A percentile compares a stretch with the other conserved stretches of the same genome.
These are phyloP conservation scores for Trichocladium antarcticum DNA, from an alignment of 495 filamentous ascomycete genomes.

Conservation along the genomic window DNA sequence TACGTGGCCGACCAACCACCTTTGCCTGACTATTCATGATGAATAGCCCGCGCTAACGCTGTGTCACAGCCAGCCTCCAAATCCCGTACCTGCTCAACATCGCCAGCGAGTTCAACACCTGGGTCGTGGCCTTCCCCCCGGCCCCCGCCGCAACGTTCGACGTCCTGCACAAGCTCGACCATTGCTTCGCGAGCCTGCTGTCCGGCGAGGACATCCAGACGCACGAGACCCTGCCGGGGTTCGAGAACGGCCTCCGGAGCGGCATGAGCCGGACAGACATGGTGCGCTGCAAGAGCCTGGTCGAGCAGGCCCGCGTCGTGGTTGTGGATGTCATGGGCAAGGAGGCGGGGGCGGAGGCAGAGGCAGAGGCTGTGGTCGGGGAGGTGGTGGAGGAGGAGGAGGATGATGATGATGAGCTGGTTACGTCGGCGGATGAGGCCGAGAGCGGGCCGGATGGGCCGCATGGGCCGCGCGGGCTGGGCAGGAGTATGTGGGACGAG, in stretches of 20 bases:
- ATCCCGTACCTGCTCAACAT: constrained; percentile 70
- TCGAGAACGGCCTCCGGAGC: constrained; percentile 41
- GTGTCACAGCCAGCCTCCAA: constrained; percentile 57
- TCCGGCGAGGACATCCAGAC: constrained; percentile 55
- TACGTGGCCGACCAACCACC: constrained; percentile 40
- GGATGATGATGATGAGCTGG: constrained; percentile 10
- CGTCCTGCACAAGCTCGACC: constrained; percentile 64
- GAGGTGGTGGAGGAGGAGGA: constrained; percentile 24
- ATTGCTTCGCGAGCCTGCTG: constrained; percentile 61
- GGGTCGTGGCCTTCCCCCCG: constrained; percentile 58
- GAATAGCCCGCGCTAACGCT: background rate
- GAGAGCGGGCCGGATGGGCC: constrained; percentile 10
- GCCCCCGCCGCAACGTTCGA: constrained; percentile 51
- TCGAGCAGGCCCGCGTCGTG: constrained; percentile 55
- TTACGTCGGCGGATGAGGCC: constrained; percentile 8
- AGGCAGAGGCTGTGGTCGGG: constrained; percentile 33
- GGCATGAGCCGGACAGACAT: constrained; percentile 61
- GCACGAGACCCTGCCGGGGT: constrained; percentile 54
- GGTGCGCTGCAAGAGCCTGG: constrained; percentile 67
- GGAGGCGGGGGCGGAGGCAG: constrained; percentile 25
- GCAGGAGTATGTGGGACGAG: constrained; percentile 11
- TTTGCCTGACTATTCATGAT: background rate
- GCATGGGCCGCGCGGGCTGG: background rate
- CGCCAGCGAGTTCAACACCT: constrained; percentile 54
- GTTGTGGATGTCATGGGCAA: constrained; percentile 53